These are phyloP conservation scores for Magnaporthales sp. DNA, from an alignment of 2,329 filamentous ascomycete genomes.

Conservation along the genomic window DNA sequence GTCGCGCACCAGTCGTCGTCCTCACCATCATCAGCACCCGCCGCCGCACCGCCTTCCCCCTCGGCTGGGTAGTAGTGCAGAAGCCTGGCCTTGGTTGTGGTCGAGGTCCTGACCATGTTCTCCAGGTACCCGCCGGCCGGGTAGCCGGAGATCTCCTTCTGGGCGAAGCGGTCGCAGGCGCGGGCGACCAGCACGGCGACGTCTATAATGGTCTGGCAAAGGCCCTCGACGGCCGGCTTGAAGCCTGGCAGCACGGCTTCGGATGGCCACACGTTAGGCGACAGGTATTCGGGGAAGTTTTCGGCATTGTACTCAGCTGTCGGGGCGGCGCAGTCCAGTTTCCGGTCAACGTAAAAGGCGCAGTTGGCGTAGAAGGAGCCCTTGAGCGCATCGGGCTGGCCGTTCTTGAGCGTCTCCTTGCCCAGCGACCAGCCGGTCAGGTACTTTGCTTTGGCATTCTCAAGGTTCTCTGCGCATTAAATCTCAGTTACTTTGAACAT, in stretches of 20 bases:
- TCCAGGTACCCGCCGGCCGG: slow-evolving; percentile 66
- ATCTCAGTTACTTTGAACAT: neutral
- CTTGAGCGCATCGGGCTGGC: slow-evolving; percentile 71
- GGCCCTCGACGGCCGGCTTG: slow-evolving; percentile 57
- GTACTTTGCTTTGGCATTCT: slow-evolving; percentile 53
- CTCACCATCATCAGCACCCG: slow-evolving; percentile 23
- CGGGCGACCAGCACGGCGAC: slow-evolving; percentile 79
- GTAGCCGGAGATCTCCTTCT: slow-evolving; percentile 70
- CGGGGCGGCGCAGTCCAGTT: slow-evolving; percentile 53
- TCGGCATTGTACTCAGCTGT: slow-evolving; percentile 46
- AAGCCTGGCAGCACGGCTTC: slow-evolving; percentile 66
- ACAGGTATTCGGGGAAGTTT: slow-evolving; percentile 80
- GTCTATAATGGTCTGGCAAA: slow-evolving; percentile 83
- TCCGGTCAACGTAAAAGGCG: slow-evolving; percentile 62
- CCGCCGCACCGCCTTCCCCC: neutral
- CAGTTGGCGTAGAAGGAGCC: slow-evolving; percentile 81
- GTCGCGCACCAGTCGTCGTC: slow-evolving; percentile 94
- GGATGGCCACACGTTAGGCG: slow-evolving; percentile 81
- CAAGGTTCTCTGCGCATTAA: slow-evolving; percentile 39
- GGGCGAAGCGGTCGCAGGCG: slow-evolving; percentile 83
- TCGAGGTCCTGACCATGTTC: slow-evolving; percentile 74
- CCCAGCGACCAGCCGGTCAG: slow-evolving; percentile 71
- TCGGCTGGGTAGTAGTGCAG: slow-evolving; percentile 82
- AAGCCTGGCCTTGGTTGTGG: slow-evolving; percentile 82
- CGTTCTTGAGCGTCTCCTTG: slow-evolving; percentile 72